Evolutionary conservation across 192 early-diverging fungal genomes (phyloP), one percentile per base, ranked within the genome.

Genomic region (Coemansia sp.): DNA sequence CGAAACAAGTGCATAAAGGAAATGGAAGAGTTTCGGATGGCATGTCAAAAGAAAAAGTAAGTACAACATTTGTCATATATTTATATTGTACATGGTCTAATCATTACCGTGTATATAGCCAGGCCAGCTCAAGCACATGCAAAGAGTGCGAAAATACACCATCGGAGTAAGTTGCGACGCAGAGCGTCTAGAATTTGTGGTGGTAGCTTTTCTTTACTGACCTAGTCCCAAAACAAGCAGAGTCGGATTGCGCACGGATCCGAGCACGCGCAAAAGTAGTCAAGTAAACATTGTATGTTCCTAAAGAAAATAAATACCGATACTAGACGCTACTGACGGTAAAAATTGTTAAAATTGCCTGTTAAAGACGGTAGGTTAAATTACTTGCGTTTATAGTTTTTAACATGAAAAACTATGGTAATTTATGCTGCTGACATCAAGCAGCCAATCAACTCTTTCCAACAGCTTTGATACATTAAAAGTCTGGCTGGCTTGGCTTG

Each of bases 1-100:
- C 76, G 81, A 23, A 74, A 71, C 32, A 86, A 86, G 68, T 89
- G 88, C 43, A 16, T 70, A 23, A 80, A 85, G 50, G 88, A 89
- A 73, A 85, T 85, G 85, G 70, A 81, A 35, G 88, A 81, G 41
- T 89, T 89, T 61, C 78, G 82, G 52, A 59, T 63, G 2, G 78
- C 82, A 13, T 89, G 88, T 59, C 69, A 76, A 37, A 65, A 65
- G 41, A 83, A 78, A 66, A 82, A 65, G 82, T 71, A 71, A 61
- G 69, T 57, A 1, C 6, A 32, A 8, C 32, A 9, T 32, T 32
- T 32, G 7, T 32, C 13, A 22, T 14, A 39, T 18, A 8, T 23
- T 26, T 22, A 9, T 22, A 24, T 49, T 16, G 19, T 26, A 53
- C 11, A 3, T 24, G 14, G 2, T 14, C 22, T 53, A 53, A 53